Base-by-base conservation (phyloP, 176 grass and related monocot genomes). In the Triticum dicoccoides region DNA sequence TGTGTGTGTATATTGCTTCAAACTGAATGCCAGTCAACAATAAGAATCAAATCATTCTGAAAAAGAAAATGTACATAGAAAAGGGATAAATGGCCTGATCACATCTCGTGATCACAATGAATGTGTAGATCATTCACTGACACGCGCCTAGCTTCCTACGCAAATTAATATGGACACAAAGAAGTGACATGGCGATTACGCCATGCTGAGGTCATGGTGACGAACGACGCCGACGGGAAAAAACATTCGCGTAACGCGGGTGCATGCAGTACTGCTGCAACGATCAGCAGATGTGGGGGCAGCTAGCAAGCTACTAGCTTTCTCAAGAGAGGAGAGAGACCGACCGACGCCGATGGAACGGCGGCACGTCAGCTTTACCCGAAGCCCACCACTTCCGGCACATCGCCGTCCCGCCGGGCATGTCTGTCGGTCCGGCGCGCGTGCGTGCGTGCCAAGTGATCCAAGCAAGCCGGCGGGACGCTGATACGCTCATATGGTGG, bases 361-460 rank as follows among this genome's bases (percentile, higher is more conserved):
- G 49, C 66, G 82, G 49, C 73, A 56, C 88, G 83, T 89, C 73
- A 76, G 63, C 88, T 82, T 81, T 80, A 73, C 61, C 69, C 24
- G 66, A 68, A 81, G 83, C 69, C 6, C 62, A 38, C 47, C 66
- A 59, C 56, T 65, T 18, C 73, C 69, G 37, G 72, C 82, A 18
- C 73, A 32, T 45, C 88, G 35, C 61, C 82, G 61, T 74, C 88
- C 70, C 69, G 33, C 6, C 35, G 10, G 78, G 71, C 78, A 82
- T 71, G 29, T 85, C 87, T 29, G 73, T 76, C 44, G 45, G 73
- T 5, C 41, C 44, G 3, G 72, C 72, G 24, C 42, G 73, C 25
- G 73, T 59, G 73, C 45, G 73, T 29, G 73, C 6, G 24, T 15
- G 73, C 41, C 88, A 8, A 62, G 25, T 9, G 74, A 42, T 18